Percentiles rank a stretch among this genome's conserved stretches.
phyloP scores from a whole-genome alignment of 2,329 filamentous ascomycete species.

The Boeremia lycopersici region DNA sequence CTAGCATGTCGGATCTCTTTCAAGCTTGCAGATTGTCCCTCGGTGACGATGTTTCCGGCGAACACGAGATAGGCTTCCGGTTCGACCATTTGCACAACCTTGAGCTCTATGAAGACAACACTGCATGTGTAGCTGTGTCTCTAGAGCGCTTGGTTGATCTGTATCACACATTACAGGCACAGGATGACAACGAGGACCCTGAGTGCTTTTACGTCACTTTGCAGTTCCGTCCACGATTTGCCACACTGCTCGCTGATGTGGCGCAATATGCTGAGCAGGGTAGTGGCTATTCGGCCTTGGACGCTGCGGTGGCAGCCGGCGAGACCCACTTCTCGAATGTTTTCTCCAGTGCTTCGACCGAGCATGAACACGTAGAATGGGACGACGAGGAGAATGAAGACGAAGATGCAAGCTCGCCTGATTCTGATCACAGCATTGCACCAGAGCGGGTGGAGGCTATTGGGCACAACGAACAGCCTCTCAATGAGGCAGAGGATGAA shows the following conservation, averaged over 20 bases:
- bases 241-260: conserved; percentile 59
- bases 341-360: conserved; percentile 24
- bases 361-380: conserved; percentile 29
- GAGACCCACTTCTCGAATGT: conserved; percentile 34
- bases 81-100: conserved; percentile 48
- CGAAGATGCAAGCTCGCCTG: conserved; percentile 12
- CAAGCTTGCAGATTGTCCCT: conserved; percentile 61
- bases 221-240: conserved; percentile 60
- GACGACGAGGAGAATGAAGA: conserved; percentile 19
- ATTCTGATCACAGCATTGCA: neutral
- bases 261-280: conserved; percentile 60
- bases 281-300: conserved; percentile 61
- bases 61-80: conserved; percentile 56
- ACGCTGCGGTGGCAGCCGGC: conserved; percentile 34
- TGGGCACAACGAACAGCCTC: conserved; percentile 13
- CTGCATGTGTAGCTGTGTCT: conserved; percentile 35
- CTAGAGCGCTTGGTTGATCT: conserved; percentile 62
- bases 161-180: conserved; percentile 63
- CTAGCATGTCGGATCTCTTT: conserved; percentile 60
- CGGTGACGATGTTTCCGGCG: conserved; percentile 59
- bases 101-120: conserved; percentile 42
- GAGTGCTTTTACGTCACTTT: conserved; percentile 65
- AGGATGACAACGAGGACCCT: conserved; percentile 61
- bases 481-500: neutral
- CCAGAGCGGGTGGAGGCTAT: neutral